These are phyloP conservation scores for Salvia hispanica DNA, from an alignment of 257 asterid species.

Conservation along the genomic window DNA sequence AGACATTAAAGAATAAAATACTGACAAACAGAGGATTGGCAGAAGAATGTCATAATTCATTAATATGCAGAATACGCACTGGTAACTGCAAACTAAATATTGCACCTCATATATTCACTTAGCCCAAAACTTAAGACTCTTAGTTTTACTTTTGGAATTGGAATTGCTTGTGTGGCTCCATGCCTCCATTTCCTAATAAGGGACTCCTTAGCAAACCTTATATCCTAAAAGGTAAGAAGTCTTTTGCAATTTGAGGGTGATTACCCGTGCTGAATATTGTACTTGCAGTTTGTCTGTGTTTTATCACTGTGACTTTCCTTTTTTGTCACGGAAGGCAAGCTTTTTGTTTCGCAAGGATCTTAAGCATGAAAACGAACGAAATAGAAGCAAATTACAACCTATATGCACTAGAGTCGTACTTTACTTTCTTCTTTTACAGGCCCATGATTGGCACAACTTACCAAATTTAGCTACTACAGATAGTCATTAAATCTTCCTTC, in stretches of 20 bases:
- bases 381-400: background rate
- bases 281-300: too few relatives aligned
- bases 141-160: too few relatives aligned
- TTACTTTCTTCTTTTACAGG: background rate
- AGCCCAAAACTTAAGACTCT: background rate
- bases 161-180: too few relatives aligned
- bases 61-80: background rate
- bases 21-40: background rate
- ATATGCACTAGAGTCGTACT: slow-evolving; percentile 1
- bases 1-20: background rate
- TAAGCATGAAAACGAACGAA: too few relatives aligned
- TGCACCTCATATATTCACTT: background rate
- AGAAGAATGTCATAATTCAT: background rate
- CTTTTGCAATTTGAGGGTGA: too few relatives aligned
- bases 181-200: too few relatives aligned
- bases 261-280: too few relatives aligned
- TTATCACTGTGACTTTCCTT: too few relatives aligned
- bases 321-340: too few relatives aligned
- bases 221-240: too few relatives aligned
- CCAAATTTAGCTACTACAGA: background rate
- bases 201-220: too few relatives aligned
- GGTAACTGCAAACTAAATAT: background rate
- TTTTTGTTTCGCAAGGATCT: too few relatives aligned
- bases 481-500: background rate
- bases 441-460: background rate